These are phyloP conservation scores for Gynochthodes officinalis DNA, from an alignment of 257 asterid species.

Conservation along the genomic window DNA sequence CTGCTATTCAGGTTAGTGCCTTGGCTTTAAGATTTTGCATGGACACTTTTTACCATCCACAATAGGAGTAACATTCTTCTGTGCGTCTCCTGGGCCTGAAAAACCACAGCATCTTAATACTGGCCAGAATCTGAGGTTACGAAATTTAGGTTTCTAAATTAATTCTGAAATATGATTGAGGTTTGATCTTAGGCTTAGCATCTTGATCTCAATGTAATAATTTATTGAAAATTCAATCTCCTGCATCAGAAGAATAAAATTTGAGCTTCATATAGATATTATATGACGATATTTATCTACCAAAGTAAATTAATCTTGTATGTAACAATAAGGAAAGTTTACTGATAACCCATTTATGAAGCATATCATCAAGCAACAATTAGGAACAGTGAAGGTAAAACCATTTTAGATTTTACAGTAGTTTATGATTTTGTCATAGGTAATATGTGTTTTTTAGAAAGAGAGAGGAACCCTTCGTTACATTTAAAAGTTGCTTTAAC, in stretches of 20 bases:
- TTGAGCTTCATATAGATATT: not conserved
- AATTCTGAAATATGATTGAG: not conserved
- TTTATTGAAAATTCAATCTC: not conserved
- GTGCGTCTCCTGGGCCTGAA: not conserved
- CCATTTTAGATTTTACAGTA: too few relatives aligned
- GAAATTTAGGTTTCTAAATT: not conserved
- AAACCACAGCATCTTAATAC: not conserved
- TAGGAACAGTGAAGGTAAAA: too few relatives aligned
- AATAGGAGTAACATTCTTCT: not conserved
- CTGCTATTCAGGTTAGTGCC: slow-evolving; percentile 72
- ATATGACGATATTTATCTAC: not conserved
- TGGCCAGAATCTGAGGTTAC: not conserved
- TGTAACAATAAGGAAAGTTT: not conserved
- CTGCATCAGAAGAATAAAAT: not conserved
- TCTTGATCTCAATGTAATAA: not conserved
- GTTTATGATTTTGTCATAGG: too few relatives aligned
- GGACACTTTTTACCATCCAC: not conserved
- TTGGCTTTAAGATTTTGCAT: not conserved
- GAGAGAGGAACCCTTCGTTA: too few relatives aligned
- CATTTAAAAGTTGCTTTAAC: too few relatives aligned
- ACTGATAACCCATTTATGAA: not conserved
- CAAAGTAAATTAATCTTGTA: not conserved
- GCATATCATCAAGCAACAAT: too few relatives aligned
- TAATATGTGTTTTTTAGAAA: too few relatives aligned
- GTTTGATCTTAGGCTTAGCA: not conserved